Base-by-base conservation (phyloP, 495 filamentous ascomycete species). In the Lepidopterella palustris region DNA sequence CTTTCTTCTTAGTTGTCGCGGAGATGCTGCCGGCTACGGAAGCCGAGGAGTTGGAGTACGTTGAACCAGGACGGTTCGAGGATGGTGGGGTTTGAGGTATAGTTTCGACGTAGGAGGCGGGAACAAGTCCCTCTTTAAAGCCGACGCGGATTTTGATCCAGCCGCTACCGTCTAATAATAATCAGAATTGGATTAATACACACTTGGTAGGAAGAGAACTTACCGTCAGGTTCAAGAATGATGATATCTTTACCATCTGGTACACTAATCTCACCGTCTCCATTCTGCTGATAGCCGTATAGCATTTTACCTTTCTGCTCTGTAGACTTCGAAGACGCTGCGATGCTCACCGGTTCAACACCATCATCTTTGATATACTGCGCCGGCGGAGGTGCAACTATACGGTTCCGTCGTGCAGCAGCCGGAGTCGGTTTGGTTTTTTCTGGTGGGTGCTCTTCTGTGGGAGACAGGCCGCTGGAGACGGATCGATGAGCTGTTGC, bases 191-290 rank as follows among this genome's bases (percentile, higher is more conserved):
- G 53, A n/a, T 25, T 49, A 11, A 18, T 56, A 18, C 24, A 42
- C 5, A 28, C 2, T 52, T 31, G 21, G 15, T 26, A 23, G 9
- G 24, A 13, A 10, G 15, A 27, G 25, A 11, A 74, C 84, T 77
- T 79, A 95, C 90, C 90, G 74, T 99, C 95, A 24, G 87, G 84
- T 59, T 96, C 91, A n/a, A 95, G 54, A 26, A 97, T 81, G 0
- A 74, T 72, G 21, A 99, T 78, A 20, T 92, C 84, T 55, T 83
- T 78, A 8, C 88, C 90, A 54, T 90, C 92, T 11, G 84, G 71
- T 4, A 96, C 86, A 1, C 80, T 85, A 10, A 96, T 69, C 68
- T 99, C 93, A 20, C 89, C 93, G 1, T 85, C 82, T 1, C 82
- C 87, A 45, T 78, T 85, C 10, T 86, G 86, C 61, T 91, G 83